phyloP scores from a whole-genome alignment of 106 monocot species.

The Acorus gramineus region DNA sequence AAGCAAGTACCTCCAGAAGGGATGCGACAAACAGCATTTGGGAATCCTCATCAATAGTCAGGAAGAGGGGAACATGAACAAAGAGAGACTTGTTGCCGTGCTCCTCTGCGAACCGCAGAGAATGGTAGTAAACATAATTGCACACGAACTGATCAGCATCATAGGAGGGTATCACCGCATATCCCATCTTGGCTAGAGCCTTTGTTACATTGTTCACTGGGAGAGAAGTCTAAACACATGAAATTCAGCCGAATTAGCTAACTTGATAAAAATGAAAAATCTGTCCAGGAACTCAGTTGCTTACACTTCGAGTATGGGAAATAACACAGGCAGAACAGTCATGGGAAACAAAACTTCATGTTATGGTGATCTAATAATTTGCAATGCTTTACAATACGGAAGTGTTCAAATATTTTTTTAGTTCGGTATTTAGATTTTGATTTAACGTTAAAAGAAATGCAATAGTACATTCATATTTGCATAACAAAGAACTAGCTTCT shows the following conservation, averaged over 20 bases:
- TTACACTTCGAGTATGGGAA: too few relatives aligned
- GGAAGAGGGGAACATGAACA: conserved; percentile 84
- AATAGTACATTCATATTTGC: too few relatives aligned
- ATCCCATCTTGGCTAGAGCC: conserved; percentile 41
- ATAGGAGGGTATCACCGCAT: conserved; percentile 45
- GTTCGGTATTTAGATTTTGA: too few relatives aligned
- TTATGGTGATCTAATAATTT: too few relatives aligned
- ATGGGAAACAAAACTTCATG: too few relatives aligned
- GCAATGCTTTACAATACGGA: too few relatives aligned
- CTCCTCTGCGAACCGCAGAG: conserved; percentile 67
- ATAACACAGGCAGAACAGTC: too few relatives aligned
- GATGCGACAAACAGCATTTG: conserved; percentile 84
- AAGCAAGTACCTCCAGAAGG: conserved; percentile 66
- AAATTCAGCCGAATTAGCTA: not conserved
- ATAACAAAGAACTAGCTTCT: too few relatives aligned
- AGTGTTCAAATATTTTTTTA: too few relatives aligned
- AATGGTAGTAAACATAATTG: conserved; percentile 85
- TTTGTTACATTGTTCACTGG: conserved; percentile 40
- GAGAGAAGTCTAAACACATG: conserved; percentile 41
- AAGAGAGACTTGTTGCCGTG: conserved; percentile 67
- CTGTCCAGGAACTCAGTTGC: too few relatives aligned
- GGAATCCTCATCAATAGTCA: conserved; percentile 65
- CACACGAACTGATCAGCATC: conserved; percentile 80
- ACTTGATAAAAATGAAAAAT: not conserved
- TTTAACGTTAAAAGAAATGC: too few relatives aligned